These are phyloP conservation scores for Acer negundo DNA, from an alignment of 345 rosid species.

Conservation along the genomic window DNA sequence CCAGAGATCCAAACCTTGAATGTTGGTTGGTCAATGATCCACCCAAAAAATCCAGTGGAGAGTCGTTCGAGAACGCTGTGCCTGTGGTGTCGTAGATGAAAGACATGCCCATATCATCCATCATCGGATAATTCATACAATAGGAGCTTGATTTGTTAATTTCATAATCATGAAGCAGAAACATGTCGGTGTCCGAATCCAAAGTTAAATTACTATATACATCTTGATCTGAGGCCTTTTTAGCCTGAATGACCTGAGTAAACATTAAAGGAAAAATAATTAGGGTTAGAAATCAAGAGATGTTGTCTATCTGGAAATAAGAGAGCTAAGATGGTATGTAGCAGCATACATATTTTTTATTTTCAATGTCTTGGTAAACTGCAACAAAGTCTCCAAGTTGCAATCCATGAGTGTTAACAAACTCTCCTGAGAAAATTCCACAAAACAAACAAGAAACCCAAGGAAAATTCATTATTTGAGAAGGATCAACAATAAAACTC, in stretches of 20 bases:
- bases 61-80: slow-evolving; percentile 63
- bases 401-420: slow-evolving; percentile 78
- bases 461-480: background rate
- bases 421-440: slow-evolving; percentile 59
- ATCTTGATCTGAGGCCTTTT: slow-evolving; percentile 70
- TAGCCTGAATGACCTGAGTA: slow-evolving; percentile 83
- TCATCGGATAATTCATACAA: slow-evolving; percentile 40
- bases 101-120: slow-evolving; percentile 45
- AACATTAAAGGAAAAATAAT: background rate
- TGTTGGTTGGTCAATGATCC: slow-evolving; percentile 60
- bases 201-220: slow-evolving; percentile 55
- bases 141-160: slow-evolving; percentile 43
- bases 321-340: too few relatives aligned
- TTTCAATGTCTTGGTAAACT: slow-evolving; percentile 66
- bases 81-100: slow-evolving; percentile 81
- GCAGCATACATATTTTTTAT: slow-evolving; percentile 63
- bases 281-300: background rate
- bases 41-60: slow-evolving; percentile 83
- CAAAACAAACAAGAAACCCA: background rate
- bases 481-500: background rate
- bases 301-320: background rate
- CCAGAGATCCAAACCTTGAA: slow-evolving; percentile 53
- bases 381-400: slow-evolving; percentile 80
- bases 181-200: slow-evolving; percentile 50
- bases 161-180: slow-evolving; percentile 41